Base-by-base conservation (phyloP, 164 flowering plant species). In the Vitis rotundifolia region DNA sequence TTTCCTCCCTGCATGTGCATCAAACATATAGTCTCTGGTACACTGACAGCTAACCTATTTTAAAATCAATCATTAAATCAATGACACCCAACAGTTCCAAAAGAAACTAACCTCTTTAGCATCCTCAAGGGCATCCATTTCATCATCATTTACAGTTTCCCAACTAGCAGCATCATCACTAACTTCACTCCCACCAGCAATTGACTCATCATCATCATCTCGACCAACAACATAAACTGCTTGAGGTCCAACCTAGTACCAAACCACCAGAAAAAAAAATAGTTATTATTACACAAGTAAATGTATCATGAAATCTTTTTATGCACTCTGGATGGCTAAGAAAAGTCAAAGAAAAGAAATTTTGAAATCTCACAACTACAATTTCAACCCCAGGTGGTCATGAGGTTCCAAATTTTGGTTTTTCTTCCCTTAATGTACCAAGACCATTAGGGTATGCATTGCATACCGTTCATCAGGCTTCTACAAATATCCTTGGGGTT, bases 191-290 rank as follows among this genome's bases (percentile, higher is more conserved):
- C 89, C 98, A 79, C 65, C 84, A 59, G 78, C 93, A 79, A 88
- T 67, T 19, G 98, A 90, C 1, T 86, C 97, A 70, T 90, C 98
- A 66, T 93, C 97, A 70, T 88, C 97, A 77, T 93, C 97, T 48
- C 97, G 93, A 49, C 91, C 98, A 78, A 96, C 97, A 69, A 96
- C 98, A 85, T 89, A 96, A 62, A 96, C 77, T 71, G 98, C 98
- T 82, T 93, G 99, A 80, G 99, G 99, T 28, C 99, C 99, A 78
- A 96, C 99, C 99, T 96, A 74, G 60, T 14, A 71, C 67, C 55
- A 81, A 66, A 56, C 62, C 31, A 68, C 69, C 59, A 52, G 28
- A 70, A 28, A 37, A 37, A 37, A 37, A 37, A 2, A 37, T 3
- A 37, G 8, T 37, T 37, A 3, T 37, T 37, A 37, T 37, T 3